Percentiles rank a stretch among this genome's conserved stretches.
These are phyloP conservation scores for Rhynchospora breviuscula DNA, from an alignment of 176 grass and related monocot species.

Conservation along the genomic window DNA sequence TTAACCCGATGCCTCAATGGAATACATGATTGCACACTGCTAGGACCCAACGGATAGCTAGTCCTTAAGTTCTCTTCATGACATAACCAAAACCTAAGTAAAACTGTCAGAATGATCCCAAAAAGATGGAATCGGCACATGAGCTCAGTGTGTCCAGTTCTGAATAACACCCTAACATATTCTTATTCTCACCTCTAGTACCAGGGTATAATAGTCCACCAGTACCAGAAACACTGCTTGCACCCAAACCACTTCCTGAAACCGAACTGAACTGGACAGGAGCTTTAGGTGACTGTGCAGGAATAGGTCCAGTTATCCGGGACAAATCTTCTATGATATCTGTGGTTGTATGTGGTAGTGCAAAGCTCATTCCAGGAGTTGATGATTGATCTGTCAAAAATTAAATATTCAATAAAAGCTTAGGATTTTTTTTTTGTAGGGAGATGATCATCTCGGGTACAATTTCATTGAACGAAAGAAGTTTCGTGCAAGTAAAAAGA, in stretches of 20 bases:
- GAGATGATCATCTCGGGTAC: no score
- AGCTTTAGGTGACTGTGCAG: not conserved
- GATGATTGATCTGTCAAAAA: constrained; percentile 17
- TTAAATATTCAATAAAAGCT: not conserved
- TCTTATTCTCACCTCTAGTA: constrained; percentile 24
- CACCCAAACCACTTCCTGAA: not conserved
- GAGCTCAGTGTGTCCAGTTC: constrained; percentile 15
- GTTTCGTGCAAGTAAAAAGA: no score
- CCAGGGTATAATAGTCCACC: not conserved
- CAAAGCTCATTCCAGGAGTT: not conserved
- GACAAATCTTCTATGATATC: constrained; percentile 16
- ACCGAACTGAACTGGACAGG: constrained; percentile 14
- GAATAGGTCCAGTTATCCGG: constrained; percentile 9
- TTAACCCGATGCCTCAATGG: no score
- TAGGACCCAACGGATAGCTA: not conserved
- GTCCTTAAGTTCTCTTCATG: not conserved
- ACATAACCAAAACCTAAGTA: constrained; percentile 8
- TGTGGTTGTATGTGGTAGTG: not conserved
- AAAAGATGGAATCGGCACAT: constrained; percentile 7
- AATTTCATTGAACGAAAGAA: no score
- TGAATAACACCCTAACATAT: constrained; percentile 16
- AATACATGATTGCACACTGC: no score
- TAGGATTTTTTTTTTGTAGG: not conserved
- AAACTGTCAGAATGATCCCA: constrained; percentile 25
- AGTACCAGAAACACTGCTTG: not conserved